phyloP scores from a whole-genome alignment of 2,329 filamentous ascomycete genomes.

The Rosellinia necatrix region DNA sequence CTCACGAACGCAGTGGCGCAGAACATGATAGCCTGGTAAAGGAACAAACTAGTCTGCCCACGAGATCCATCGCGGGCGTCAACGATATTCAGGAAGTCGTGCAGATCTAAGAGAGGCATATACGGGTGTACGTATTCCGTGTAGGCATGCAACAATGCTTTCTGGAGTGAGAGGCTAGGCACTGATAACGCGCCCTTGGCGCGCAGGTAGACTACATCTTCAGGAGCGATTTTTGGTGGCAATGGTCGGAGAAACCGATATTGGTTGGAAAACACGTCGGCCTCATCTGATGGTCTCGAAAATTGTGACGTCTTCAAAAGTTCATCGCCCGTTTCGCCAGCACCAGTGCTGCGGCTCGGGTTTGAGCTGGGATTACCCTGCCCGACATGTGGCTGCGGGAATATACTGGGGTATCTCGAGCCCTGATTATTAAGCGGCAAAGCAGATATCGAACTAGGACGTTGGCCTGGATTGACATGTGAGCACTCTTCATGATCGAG shows the following conservation, averaged over 20 bases:
- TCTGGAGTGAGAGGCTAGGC: conserved; percentile 71
- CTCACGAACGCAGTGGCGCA: conserved; percentile 87
- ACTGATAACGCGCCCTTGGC: conserved; percentile 84
- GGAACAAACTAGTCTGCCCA: conserved; percentile 77
- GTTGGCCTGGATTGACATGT: conserved; percentile 41
- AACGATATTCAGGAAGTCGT: conserved; percentile 64
- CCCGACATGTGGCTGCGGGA: conserved; percentile 38
- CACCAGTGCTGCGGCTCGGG: conserved; percentile 32
- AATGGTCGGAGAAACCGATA: conserved; percentile 78
- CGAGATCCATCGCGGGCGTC: conserved; percentile 69
- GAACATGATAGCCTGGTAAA: conserved; percentile 97
- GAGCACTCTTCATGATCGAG: conserved; percentile 32
- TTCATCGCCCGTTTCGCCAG: conserved; percentile 33
- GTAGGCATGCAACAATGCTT: conserved; percentile 80
- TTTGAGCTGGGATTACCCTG: conserved; percentile 29
- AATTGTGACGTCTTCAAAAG: conserved; percentile 49
- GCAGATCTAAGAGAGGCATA: conserved; percentile 82
- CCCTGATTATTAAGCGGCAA: conserved; percentile 37
- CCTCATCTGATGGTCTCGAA: conserved; percentile 53
- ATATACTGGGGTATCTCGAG: conserved; percentile 41
- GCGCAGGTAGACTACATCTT: conserved; percentile 82
- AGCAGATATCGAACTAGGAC: conserved; percentile 38
- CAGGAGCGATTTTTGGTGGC: conserved; percentile 73
- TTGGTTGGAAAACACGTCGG: conserved; percentile 55
- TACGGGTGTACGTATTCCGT: conserved; percentile 91